Base-by-base conservation (phyloP, 2,329 filamentous ascomycete genomes). In the Epichloe gansuensis region DNA sequence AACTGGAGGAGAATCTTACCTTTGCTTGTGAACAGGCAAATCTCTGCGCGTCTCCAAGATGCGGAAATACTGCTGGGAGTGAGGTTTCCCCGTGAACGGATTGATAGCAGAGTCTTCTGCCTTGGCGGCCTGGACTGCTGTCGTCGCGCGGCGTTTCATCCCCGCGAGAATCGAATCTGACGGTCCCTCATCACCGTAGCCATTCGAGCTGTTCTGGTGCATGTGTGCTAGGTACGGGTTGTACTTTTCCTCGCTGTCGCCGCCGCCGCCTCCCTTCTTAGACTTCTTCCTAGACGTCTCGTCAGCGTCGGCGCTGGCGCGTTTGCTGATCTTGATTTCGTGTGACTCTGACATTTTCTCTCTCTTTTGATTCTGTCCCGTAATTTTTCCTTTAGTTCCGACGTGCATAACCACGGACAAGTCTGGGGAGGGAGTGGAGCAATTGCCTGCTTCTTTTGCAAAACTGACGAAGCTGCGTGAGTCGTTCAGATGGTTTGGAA, bases 151-250 rank as follows among this genome's bases (percentile, higher is more conserved):
- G 59, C 87, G 82, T 68, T 79, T 81, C 70, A 96, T 82, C 54
- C 77, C 75, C 43, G 77, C 75, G 53, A 95, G 74, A 47, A 77
- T 72, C 31, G 78, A 76, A 50, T 69, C 65, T 12, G 45, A 17
- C 5, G 54, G 39, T 39, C 45, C 31, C 46, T 51, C 51, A 52
- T 58, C 64, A 42, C 68, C 66, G 59, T 71, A 64, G 52, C 61
- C 68, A 59, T 68, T 72, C 66, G 65, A 66, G 37, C 63, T 62
- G 56, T 78, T 72, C 57, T 84, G 77, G 69, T 91, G 83, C 81
- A 86, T 86, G 70, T 98, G 93, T 53, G 90, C 88, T 57, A 98
- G 82, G 73, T 98, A 97, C 1, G 88, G 88, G 67, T 97, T 97
- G 65, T 78, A 66, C 57, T 68, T 69, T 17, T 63, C 60, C 51